Conservation (phyloP, 2,329 filamentous ascomycete species). For the Arthrinium phaeospermum region DNA sequence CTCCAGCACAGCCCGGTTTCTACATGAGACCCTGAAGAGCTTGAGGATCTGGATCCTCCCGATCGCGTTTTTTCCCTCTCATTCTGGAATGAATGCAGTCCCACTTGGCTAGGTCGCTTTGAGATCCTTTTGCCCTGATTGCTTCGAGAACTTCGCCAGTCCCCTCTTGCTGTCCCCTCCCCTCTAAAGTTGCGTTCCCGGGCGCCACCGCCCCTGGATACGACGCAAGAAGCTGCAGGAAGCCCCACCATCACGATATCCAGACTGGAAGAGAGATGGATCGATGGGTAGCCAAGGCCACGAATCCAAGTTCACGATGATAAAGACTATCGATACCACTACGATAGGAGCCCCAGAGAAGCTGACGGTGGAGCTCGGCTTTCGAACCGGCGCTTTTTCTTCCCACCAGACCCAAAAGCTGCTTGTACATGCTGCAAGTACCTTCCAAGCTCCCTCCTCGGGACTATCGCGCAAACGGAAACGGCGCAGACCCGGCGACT, state of each 20-base stretch:
- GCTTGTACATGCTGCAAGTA: neutral
- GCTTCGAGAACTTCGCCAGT: neutral
- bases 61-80: conserved; percentile 11
- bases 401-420: neutral
- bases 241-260: conserved; percentile 16
- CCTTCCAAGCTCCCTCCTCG: neutral
- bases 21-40: conserved; percentile 11
- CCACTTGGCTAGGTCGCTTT: conserved; percentile 16
- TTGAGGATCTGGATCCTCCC: conserved; percentile 10
- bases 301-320: neutral
- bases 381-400: conserved; percentile 3
- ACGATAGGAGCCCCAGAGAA: neutral
- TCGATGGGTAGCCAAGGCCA: conserved; percentile 8
- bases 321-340: conserved; percentile 16
- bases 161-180: neutral
- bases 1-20: conserved; percentile 5
- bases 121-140: conserved; percentile 1
- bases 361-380: conserved; percentile 1
- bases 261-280: conserved; percentile 11
- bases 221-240: neutral
- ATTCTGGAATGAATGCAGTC: neutral
- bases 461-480: conserved; percentile 14
- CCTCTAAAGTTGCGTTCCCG: neutral
- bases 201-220: conserved; percentile 9
- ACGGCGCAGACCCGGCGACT: conserved; percentile 1